These are phyloP conservation scores for Nicotiana benthamiana DNA, from an alignment of 257 asterid species.

Conservation along the genomic window DNA sequence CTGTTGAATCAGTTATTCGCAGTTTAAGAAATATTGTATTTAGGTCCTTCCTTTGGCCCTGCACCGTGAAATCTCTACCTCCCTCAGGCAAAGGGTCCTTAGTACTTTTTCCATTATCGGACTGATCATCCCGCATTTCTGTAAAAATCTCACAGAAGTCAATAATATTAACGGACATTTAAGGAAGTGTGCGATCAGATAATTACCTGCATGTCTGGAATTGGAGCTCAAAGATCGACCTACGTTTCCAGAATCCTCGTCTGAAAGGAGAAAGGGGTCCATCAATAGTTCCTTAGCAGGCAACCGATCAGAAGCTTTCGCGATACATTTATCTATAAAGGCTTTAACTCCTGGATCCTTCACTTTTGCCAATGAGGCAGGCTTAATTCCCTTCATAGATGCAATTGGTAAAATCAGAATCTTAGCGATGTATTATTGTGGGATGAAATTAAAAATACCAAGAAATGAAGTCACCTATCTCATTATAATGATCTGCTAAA, in stretches of 20 bases:
- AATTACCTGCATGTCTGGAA: constrained; percentile 34
- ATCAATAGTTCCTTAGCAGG: constrained; percentile 77
- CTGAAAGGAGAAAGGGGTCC: constrained; percentile 76
- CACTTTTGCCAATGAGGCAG: constrained; percentile 85
- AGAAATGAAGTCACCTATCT: background rate
- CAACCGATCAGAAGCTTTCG: constrained; percentile 63
- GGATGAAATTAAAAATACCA: background rate
- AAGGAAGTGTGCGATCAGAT: background rate
- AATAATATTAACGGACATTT: background rate
- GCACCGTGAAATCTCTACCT: constrained; percentile 63
- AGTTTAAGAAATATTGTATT: constrained; percentile 82
- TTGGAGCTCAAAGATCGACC: constrained; percentile 32
- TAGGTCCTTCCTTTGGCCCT: constrained; percentile 86
- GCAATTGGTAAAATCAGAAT: background rate
- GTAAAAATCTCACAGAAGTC: constrained; percentile 1
- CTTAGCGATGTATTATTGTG: background rate
- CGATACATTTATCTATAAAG: constrained; percentile 88
- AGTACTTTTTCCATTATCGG: constrained; percentile 25
- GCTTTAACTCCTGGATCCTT: constrained; percentile 61
- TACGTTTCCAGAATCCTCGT: constrained; percentile 48
- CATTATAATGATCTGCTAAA: background rate
- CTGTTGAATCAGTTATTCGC: constrained; percentile 76
- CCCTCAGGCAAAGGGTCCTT: constrained; percentile 58
- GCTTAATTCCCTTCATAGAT: constrained; percentile 71
- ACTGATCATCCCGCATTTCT: constrained; percentile 16